These are phyloP conservation scores for Apiospora hydei DNA, from an alignment of 2,329 filamentous ascomycete species.

Conservation along the genomic window DNA sequence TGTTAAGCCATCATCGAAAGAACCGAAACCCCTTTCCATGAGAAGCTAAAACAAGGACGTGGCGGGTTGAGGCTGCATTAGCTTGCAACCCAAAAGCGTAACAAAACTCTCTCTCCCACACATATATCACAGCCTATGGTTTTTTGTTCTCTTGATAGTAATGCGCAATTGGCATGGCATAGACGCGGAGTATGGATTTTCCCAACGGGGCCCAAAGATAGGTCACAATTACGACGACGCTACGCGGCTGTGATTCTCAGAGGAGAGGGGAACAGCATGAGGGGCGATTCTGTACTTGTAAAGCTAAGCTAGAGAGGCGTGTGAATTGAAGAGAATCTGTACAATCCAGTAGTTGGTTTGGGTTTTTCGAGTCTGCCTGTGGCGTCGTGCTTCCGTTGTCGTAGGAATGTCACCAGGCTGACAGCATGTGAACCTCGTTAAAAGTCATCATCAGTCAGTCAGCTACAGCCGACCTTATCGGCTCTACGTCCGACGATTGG, in stretches of 20 bases:
- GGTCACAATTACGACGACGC: constrained; percentile 17
- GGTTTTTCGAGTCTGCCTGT: background rate
- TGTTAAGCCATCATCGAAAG: constrained; percentile 7
- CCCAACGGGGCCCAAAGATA: background rate
- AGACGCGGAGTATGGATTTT: constrained; percentile 25
- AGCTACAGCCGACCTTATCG: background rate
- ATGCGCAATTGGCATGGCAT: constrained; percentile 21
- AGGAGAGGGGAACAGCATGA: constrained; percentile 8
- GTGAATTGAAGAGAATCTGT: constrained; percentile 20
- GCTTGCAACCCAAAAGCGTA: constrained; percentile 13
- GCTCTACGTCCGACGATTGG: background rate
- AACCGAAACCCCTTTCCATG: background rate
- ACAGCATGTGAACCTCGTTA: background rate
- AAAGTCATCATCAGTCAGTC: background rate
- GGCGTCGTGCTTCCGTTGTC: background rate
- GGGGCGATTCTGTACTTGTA: constrained; percentile 24
- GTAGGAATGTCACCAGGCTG: background rate
- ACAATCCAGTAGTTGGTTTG: background rate
- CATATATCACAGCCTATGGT: constrained; percentile 21
- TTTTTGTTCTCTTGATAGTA: constrained; percentile 20
- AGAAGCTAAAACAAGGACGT: background rate
- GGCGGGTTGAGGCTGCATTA: constrained; percentile 15
- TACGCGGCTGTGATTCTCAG: background rate
- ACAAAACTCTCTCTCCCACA: constrained; percentile 5
- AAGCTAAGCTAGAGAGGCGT: constrained; percentile 23